phyloP scores from a whole-genome alignment of 2,329 filamentous ascomycete genomes.

The Arthrobotrys pseudoclavata region DNA sequence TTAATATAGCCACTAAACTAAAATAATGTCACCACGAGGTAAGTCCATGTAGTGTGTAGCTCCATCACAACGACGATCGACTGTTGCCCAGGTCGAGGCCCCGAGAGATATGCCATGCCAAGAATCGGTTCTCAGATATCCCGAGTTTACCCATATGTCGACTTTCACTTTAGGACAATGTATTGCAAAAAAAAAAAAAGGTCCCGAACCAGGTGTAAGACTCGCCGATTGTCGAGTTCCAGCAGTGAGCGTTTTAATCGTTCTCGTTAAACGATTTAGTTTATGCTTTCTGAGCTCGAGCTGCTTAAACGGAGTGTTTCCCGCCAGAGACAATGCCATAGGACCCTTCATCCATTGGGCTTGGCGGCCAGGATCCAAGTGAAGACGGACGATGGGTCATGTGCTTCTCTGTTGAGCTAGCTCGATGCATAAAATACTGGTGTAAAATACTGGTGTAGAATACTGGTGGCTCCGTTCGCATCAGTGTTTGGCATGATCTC shows the following conservation, averaged over 20 bases:
- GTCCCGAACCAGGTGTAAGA: conserved; percentile 27
- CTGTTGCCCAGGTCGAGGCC: conserved; percentile 12
- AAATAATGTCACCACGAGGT: neutral
- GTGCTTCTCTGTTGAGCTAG: conserved; percentile 33
- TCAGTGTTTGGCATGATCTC: conserved; percentile 38
- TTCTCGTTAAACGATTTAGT: conserved; percentile 17
- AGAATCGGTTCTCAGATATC: conserved; percentile 23
- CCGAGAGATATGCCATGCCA: conserved; percentile 38
- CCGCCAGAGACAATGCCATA: conserved; percentile 42
- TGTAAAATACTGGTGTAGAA: conserved; percentile 24
- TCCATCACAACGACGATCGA: neutral
- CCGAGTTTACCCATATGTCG: conserved; percentile 27
- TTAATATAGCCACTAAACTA: neutral
- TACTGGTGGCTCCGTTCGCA: conserved; percentile 40
- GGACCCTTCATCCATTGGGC: conserved; percentile 15
- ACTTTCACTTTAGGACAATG: conserved; percentile 47
- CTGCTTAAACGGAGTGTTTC: conserved; percentile 59
- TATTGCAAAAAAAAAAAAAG: conserved; percentile 58
- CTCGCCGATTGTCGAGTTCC: conserved; percentile 51
- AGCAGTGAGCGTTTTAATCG: conserved; percentile 47
- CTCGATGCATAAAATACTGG: conserved; percentile 36
- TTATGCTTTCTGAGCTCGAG: conserved; percentile 37
- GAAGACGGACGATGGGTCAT: conserved; percentile 36
- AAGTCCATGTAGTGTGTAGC: neutral
- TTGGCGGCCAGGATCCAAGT: conserved; percentile 39